These are phyloP conservation scores for Knoxdaviesia proteae DNA, from an alignment of 2,329 filamentous ascomycete genomes.

Conservation along the genomic window DNA sequence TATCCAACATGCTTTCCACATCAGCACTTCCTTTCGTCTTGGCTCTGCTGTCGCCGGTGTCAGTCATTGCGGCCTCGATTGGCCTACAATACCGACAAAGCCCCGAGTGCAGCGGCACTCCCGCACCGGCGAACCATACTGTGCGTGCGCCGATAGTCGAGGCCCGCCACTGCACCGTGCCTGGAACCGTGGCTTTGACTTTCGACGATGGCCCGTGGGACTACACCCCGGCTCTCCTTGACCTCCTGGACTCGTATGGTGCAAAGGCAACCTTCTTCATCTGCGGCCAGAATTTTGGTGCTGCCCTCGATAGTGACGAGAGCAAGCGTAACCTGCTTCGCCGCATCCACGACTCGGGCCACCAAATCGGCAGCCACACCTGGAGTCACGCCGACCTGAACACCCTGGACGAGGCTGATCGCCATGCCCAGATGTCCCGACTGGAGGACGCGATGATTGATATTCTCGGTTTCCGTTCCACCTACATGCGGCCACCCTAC, in stretches of 20 bases:
- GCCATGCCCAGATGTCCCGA: conserved; percentile 18
- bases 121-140: too few relatives aligned
- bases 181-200: conserved; percentile 20
- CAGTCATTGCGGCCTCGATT: too few relatives aligned
- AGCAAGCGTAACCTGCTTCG: conserved; percentile 8
- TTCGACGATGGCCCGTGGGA: conserved; percentile 24
- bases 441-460: conserved; percentile 23
- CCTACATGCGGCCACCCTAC: conserved; percentile 23
- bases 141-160: background rate
- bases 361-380: conserved; percentile 37
- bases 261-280: conserved; percentile 18
- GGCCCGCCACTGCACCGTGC: conserved; percentile 9
- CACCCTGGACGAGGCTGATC: conserved; percentile 12
- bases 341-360: conserved; percentile 30
- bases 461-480: conserved; percentile 19
- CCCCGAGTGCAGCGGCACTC: too few relatives aligned
- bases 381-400: conserved; percentile 24
- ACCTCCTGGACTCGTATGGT: conserved; percentile 12
- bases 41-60: too few relatives aligned
- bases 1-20: too few relatives aligned
- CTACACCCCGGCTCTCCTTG: conserved; percentile 20
- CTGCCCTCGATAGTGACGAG: conserved; percentile 6
- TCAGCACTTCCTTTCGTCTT: too few relatives aligned
- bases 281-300: conserved; percentile 14
- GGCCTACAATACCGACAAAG: too few relatives aligned